Conservation (phyloP, 2,329 filamentous ascomycete species). For the Diaporthe sp. region DNA sequence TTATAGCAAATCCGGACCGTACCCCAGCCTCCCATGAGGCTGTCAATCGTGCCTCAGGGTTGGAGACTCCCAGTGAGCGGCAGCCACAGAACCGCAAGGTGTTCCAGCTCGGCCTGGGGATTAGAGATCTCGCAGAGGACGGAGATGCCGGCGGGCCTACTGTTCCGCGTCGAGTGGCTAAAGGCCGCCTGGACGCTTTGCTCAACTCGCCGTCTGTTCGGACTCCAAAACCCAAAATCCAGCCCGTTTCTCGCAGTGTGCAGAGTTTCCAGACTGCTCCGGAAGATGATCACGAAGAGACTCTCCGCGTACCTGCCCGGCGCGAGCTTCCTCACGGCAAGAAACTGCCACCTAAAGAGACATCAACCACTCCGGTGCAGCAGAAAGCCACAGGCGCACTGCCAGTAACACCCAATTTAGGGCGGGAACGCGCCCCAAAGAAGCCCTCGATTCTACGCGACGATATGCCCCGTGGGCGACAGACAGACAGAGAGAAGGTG, state of each 20-base stretch:
- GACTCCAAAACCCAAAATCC: neutral
- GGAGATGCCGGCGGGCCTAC: constrained; percentile 9
- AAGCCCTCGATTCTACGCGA: constrained; percentile 37
- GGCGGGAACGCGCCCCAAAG: constrained; percentile 25
- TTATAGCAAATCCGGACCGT: neutral
- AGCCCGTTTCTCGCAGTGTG: neutral
- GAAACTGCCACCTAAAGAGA: neutral
- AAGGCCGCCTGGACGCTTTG: constrained; percentile 31
- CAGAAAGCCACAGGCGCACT: neutral
- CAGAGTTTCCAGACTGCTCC: constrained; percentile 1
- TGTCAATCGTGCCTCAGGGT: constrained; percentile 32
- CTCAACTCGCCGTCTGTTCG: constrained; percentile 32
- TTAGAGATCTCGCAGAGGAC: constrained; percentile 36
- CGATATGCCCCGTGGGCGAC: constrained; percentile 36
- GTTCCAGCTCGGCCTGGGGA: constrained; percentile 25
- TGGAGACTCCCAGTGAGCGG: neutral
- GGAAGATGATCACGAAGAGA: neutral
- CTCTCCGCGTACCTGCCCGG: neutral
- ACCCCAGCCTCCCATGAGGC: neutral
- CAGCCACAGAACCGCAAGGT: neutral
- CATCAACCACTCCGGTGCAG: neutral
- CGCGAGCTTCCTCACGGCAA: constrained; percentile 13
- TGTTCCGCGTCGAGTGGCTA: constrained; percentile 19
- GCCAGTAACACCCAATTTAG: neutral
- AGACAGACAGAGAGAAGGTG: constrained; percentile 11